A percentile compares a stretch with the other conserved stretches of the same genome.
These are phyloP conservation scores for Rugosomyces carneus DNA, from an alignment of 1,284 basidiomycete species.

Conservation along the genomic window DNA sequence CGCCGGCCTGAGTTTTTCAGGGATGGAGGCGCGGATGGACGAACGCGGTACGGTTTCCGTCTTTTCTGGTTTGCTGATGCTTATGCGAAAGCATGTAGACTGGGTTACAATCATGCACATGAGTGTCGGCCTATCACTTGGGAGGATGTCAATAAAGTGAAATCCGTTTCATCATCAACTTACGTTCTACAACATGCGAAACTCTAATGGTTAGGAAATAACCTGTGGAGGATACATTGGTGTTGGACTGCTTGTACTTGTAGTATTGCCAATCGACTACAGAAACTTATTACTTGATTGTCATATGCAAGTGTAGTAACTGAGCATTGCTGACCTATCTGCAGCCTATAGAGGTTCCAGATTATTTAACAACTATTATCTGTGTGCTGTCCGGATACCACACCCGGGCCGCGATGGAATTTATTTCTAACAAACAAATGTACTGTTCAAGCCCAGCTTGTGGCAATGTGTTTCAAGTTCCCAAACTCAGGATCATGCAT, in stretches of 20 bases:
- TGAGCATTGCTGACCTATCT: too few relatives aligned
- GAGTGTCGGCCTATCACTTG: slow-evolving; percentile 58
- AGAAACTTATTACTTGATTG: too few relatives aligned
- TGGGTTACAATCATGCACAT: slow-evolving; percentile 77
- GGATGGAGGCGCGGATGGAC: slow-evolving; percentile 56
- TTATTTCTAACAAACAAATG: too few relatives aligned
- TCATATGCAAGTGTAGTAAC: too few relatives aligned
- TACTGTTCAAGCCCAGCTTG: neutral
- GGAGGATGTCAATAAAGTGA: slow-evolving; percentile 68
- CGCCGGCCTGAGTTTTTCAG: slow-evolving; percentile 71
- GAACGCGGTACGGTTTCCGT: slow-evolving; percentile 42
- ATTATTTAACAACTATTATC: too few relatives aligned
- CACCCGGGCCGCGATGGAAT: too few relatives aligned
- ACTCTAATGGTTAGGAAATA: slow-evolving; percentile 22
- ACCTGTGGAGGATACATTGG: too few relatives aligned
- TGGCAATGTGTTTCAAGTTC: too few relatives aligned
- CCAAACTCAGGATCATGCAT: slow-evolving; percentile 7
- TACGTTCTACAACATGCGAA: slow-evolving; percentile 42
- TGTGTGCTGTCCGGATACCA: too few relatives aligned
- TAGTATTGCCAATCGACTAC: too few relatives aligned
- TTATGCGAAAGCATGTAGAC: slow-evolving; percentile 28
- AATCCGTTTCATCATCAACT: slow-evolving; percentile 53
- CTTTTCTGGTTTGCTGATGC: neutral
- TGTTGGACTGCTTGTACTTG: too few relatives aligned
- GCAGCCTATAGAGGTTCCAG: too few relatives aligned